Conservation (phyloP, 495 filamentous ascomycete species). For the Daldinia childiae region DNA sequence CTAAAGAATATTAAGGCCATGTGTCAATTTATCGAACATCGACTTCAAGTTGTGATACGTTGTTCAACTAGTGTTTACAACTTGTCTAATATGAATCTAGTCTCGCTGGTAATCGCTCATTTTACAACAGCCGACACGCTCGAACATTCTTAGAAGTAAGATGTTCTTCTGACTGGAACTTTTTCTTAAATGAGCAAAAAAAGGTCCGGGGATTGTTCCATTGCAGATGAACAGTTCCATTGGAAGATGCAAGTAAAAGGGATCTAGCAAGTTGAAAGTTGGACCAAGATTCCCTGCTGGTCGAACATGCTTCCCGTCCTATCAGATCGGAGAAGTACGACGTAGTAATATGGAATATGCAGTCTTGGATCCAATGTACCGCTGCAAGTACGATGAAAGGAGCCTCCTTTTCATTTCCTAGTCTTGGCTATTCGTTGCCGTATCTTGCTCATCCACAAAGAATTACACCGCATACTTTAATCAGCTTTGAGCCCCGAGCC, state of each 20-base stretch:
- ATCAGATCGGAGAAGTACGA: constrained; percentile 26
- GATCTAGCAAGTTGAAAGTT: constrained; percentile 18
- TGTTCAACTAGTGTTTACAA: background rate
- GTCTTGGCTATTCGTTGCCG: background rate
- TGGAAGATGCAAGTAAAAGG: constrained; percentile 25
- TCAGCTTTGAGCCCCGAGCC: constrained; percentile 2
- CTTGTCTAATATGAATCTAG: background rate
- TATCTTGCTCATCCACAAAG: constrained; percentile 3
- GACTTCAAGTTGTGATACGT: background rate
- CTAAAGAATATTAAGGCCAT: background rate
- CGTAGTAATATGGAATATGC: constrained; percentile 30
- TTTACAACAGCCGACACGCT: constrained; percentile 11
- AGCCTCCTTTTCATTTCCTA: constrained; percentile 40
- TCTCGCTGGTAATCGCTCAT: background rate
- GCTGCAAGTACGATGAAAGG: constrained; percentile 34
- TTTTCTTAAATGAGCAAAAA: constrained; percentile 23
- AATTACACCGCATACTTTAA: constrained; percentile 19
- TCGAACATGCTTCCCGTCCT: constrained; percentile 26
- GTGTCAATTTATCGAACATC: background rate
- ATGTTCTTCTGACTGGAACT: constrained; percentile 16
- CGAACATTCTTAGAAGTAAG: background rate
- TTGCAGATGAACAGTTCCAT: constrained; percentile 19
- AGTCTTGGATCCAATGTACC: constrained; percentile 14
- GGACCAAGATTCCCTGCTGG: constrained; percentile 23
- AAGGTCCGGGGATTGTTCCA: constrained; percentile 11